Conservation (phyloP, 83 land plant species). For the Picea engelmannii region DNA sequence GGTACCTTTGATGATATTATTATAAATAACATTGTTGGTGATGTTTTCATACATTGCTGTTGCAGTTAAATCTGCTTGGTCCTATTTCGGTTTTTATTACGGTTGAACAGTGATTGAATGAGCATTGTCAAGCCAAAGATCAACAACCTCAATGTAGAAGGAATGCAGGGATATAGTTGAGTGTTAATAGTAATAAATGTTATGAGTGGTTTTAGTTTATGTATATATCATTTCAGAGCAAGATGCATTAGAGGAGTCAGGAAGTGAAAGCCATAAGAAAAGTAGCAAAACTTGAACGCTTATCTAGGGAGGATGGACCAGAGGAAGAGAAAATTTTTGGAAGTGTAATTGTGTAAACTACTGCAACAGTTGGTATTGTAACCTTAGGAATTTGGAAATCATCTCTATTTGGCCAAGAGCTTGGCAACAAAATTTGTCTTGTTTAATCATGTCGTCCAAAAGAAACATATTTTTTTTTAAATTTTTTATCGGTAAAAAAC, state of each 20-base stretch:
- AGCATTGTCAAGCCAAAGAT: constrained; percentile 1
- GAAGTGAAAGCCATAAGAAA: too few species aligned
- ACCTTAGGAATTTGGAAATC: constrained; percentile 69
- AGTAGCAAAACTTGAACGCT: too few species aligned
- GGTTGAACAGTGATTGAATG: not conserved
- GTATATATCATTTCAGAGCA: not conserved
- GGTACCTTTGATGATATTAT: not conserved
- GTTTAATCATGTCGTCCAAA: too few species aligned
- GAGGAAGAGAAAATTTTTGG: constrained; percentile 41
- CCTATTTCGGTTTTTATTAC: not conserved
- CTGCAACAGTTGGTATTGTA: constrained; percentile 58
- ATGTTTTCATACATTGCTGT: not conserved
- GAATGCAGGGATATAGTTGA: not conserved
- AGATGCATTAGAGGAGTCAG: too few species aligned
- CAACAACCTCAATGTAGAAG: not conserved
- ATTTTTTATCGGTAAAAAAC: too few species aligned
- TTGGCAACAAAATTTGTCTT: too few species aligned
- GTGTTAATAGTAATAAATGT: not conserved
- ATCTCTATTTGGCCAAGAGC: constrained; percentile 11
- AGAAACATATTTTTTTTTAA: too few species aligned
- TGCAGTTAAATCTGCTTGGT: not conserved
- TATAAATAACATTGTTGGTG: not conserved
- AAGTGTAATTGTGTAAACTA: constrained; percentile 55
- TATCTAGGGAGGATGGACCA: constrained; percentile 34
- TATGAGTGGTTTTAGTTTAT: constrained; percentile 5